Evolutionary conservation across 495 filamentous ascomycete genomes (phyloP).

Genomic region (Stereocaulon alpinum): DNA sequence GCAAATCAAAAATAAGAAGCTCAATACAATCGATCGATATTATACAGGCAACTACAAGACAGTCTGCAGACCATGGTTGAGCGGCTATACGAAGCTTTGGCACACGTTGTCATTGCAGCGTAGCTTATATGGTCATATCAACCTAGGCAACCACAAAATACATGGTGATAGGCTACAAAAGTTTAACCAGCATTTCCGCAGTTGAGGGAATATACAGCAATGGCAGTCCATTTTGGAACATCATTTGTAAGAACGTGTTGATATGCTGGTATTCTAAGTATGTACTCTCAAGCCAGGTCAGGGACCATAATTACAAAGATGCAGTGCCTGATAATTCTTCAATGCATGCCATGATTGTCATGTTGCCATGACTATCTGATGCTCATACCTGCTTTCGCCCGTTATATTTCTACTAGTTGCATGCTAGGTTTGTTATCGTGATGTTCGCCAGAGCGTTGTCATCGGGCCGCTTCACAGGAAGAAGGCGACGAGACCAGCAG

Average conservation of each 20-base stretch:
- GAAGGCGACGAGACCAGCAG: constrained; percentile 17
- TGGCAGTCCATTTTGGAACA: not conserved
- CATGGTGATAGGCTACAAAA: too few relatives aligned
- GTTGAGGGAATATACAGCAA: not conserved
- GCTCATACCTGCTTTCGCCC: not conserved
- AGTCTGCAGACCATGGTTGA: not conserved
- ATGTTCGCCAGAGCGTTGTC: not conserved
- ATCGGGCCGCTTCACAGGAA: constrained; percentile 9
- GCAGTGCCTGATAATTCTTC: not conserved
- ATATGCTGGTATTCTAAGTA: not conserved
- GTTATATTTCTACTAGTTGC: not conserved
- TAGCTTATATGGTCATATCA: not conserved
- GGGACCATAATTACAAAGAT: not conserved
- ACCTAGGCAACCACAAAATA: not conserved
- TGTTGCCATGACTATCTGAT: constrained; percentile 6
- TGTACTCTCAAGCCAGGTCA: not conserved
- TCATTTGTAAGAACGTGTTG: not conserved
- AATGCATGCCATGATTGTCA: constrained; percentile 6
- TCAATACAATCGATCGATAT: not conserved
- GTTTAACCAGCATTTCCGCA: too few relatives aligned
- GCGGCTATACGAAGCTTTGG: not conserved
- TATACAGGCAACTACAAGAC: not conserved
- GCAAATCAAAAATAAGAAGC: not conserved
- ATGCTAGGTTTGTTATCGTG: not conserved
- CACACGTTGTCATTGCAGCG: not conserved